Evolutionary conservation across 345 rosid species (phyloP).

Genomic region (Erucastrum elatum): DNA sequence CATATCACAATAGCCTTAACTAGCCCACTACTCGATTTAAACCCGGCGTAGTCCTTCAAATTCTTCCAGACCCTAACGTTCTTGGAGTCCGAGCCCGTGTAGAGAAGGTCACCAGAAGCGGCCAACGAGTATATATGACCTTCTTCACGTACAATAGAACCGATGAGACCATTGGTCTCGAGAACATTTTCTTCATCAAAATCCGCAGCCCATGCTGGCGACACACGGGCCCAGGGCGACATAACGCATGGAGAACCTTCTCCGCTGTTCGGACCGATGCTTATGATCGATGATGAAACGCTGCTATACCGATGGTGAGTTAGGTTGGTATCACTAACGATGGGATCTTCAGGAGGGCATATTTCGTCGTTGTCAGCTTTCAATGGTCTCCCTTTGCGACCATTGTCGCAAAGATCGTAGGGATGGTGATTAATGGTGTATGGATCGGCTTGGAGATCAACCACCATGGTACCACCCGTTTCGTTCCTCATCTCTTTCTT

Average conservation of each 20-base stretch:
- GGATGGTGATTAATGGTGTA: slow-evolving; percentile 19
- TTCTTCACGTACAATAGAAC: slow-evolving; percentile 62
- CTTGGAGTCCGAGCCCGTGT: slow-evolving; percentile 72
- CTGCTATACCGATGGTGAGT: slow-evolving; percentile 39
- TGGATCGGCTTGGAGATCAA: slow-evolving; percentile 36
- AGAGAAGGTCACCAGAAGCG: slow-evolving; percentile 56
- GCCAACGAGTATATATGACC: slow-evolving; percentile 76
- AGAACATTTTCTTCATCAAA: slow-evolving; percentile 30
- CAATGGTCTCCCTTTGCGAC: slow-evolving; percentile 44
- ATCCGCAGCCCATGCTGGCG: slow-evolving; percentile 35
- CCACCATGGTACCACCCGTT: slow-evolving; percentile 36
- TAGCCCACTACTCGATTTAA: slow-evolving; percentile 63
- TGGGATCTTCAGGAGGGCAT: slow-evolving; percentile 25
- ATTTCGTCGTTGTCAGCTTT: slow-evolving; percentile 44
- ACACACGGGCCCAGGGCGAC: slow-evolving; percentile 70
- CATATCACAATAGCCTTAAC: slow-evolving; percentile 49
- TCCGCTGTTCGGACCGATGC: slow-evolving; percentile 44
- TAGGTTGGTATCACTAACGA: slow-evolving; percentile 17
- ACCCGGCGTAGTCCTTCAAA: slow-evolving; percentile 54
- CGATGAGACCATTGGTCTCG: slow-evolving; percentile 52
- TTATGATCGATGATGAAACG: slow-evolving; percentile 40
- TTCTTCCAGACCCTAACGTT: slow-evolving; percentile 77
- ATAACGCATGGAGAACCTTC: slow-evolving; percentile 57
- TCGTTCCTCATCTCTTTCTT: slow-evolving; percentile 33
- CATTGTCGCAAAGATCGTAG: neutral